Conservation (phyloP, 352 stramenopile species). For the Globisporangium alternatum region DNA sequence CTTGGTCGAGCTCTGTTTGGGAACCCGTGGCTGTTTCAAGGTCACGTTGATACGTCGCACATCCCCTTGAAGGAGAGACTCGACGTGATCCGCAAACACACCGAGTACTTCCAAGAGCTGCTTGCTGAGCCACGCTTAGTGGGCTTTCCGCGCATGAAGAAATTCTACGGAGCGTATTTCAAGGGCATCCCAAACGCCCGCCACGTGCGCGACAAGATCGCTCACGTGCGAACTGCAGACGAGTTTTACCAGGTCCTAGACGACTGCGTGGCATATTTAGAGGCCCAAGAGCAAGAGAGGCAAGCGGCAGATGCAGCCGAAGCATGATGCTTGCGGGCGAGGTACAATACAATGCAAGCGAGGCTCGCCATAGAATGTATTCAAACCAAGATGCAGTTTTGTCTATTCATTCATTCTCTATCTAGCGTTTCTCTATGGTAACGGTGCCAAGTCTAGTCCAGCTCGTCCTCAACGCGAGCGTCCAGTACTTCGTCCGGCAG, state of each 20-base stretch:
- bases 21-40: constrained; percentile 82
- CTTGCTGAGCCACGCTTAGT: constrained; percentile 41
- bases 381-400: not conserved
- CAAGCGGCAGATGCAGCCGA: not conserved
- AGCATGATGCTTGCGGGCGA: not conserved
- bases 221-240: constrained; percentile 33
- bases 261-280: constrained; percentile 39
- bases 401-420: constrained; percentile 6
- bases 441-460: constrained; percentile 13
- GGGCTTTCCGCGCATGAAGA: constrained; percentile 75
- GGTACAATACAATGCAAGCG: constrained; percentile 7
- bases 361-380: not conserved
- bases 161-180: constrained; percentile 76
- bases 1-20: constrained; percentile 72
- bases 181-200: constrained; percentile 71
- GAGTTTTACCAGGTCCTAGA: constrained; percentile 65
- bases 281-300: constrained; percentile 19
- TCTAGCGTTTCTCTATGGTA: constrained; percentile 9
- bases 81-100: constrained; percentile 60
- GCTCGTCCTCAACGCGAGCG: constrained; percentile 59
- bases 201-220: constrained; percentile 60
- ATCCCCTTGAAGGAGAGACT: constrained; percentile 50
- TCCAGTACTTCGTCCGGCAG: constrained; percentile 75
- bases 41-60: constrained; percentile 49
- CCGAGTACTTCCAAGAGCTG: constrained; percentile 64